Evolutionary conservation across 805 yeast species (phyloP), one percentile per base, ranked within the genome.

Genomic region (Myxozyma nipponensis): DNA sequence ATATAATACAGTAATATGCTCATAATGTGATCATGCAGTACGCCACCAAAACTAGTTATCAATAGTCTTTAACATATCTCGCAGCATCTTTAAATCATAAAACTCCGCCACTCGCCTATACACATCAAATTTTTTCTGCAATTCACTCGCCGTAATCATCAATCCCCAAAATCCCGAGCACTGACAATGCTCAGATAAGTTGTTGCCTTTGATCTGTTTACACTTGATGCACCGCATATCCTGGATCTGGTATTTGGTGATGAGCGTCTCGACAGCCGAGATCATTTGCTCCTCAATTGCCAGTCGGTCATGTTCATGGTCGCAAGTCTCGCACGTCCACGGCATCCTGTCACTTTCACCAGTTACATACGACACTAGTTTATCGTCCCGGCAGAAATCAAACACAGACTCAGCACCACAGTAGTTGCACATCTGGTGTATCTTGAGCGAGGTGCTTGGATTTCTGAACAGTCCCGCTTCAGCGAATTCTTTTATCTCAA

Each of bases 81-180:
- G 36, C 49, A 53, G 65, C 48, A 88, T 67, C 47, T 76, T 77
- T 59, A 90, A 70, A 35, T 79, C 83, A 63, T 78, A 86, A 46
- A 67, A 75, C 13, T 69, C 69, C 1, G 91, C 79, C 13, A 88
- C 81, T 50, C 78, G 81, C 21, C 69, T 69, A 64, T 76, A 86
- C 0, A 80, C 73, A 4, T 63, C 65, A 2, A 82, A 61, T 45
- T 73, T 72, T 44, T 69, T 69, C 17, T 71, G 66, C 5, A 88
- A 62, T 0, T 73, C 76, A 3, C 63, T 68, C 43, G 71, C 69
- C 3, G 72, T 63, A 19, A 81, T 65, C 0, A 86, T 79, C 42
- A 79, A 82, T 3, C 67, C 71, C 96, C 95, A 89, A 15, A 69
- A 65, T 6, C 99, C 99, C 0, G 98, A 91, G 65, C 98, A 93